Evolutionary conservation across 306 rosid species (phyloP), one percentile per base, ranked within the genome.

Genomic region (Spatholobus suberectus): DNA sequence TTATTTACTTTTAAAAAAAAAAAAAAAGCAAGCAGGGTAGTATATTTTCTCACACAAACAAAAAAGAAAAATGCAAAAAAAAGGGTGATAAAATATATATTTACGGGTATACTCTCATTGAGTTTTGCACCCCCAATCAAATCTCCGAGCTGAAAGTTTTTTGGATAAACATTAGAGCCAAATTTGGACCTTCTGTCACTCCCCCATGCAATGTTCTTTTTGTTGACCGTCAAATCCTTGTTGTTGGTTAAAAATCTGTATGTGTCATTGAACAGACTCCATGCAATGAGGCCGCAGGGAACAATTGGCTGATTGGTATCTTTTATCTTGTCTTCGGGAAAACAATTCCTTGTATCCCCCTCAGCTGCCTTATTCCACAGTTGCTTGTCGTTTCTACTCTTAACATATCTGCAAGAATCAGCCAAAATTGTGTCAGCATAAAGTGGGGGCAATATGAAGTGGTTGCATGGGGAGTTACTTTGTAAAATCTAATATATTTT

Each of bases 221-320:
- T 93, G 92, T 78, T 86, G 72, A 93, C 85, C 4, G 62, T 63
- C 49, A 93, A 73, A 46, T 18, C 58, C 78, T 76, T 82, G 72
- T 89, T 85, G 55, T 81, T 88, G 82, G 88, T 69, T 62, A 92
- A 85, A 78, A 95, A 91, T 26, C 71, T 84, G 85, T 89, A 93
- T 4, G 97, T 95, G 86, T 95, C 97, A 78, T 95, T 95, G 86
- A 95, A 93, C 63, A 95, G 37, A 89, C 97, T 93, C 98, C 98
- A 95, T 23, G 98, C 97, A 66, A 89, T 84, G 73, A 95, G 98
- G 73, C 97, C 98, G 38, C 98, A 95, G 5, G 98, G 98, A 80
- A 95, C 97, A 82, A 93, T 93, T 29, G 92, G 79, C 41, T 82
- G 73, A 15, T 59, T 32, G n/a, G n/a, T n/a, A 26, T 20, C 57